Percentiles rank a stretch among this genome's conserved stretches.
Evolutionary conservation across 495 filamentous ascomycete species (phyloP).

Genomic region (Penicillium parvum): DNA sequence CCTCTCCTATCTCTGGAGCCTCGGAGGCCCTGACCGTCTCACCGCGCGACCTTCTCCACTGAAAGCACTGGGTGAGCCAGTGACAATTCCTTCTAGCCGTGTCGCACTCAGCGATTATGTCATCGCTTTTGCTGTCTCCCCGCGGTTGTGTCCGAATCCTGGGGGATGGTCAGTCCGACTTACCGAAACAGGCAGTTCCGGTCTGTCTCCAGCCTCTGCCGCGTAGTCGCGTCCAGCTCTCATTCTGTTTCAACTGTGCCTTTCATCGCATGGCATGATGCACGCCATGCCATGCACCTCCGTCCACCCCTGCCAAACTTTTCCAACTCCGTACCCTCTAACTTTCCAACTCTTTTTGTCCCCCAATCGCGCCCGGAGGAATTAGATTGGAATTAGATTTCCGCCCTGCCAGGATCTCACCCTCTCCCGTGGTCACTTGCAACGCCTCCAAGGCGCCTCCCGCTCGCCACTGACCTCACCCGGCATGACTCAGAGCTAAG

Average conservation of each 20-base stretch:
- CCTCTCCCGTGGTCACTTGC: conserved; percentile 1
- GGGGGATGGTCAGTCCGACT: conserved; percentile 13
- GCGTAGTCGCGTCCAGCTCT: too few species aligned
- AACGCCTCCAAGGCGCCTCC: conserved; percentile 22
- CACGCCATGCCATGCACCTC: background rate
- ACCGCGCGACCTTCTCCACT: too few species aligned
- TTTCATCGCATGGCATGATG: conserved; percentile 5
- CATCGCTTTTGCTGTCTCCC: conserved; percentile 3
- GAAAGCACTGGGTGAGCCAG: too few species aligned
- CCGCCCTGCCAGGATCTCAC: background rate
- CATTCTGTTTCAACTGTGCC: too few species aligned
- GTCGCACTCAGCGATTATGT: background rate
- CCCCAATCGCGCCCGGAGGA: too few species aligned
- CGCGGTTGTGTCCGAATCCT: conserved; percentile 18
- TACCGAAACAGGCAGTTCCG: conserved; percentile 26
- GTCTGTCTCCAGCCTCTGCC: conserved; percentile 1
- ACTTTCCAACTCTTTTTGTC: too few species aligned
- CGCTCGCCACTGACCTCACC: conserved; percentile 22
- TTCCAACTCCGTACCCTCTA: too few species aligned
- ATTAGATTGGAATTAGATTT: too few species aligned
- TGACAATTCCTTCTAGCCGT: too few species aligned
- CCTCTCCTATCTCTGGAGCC: too few species aligned
- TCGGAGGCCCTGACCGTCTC: background rate
- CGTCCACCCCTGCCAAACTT: too few species aligned
- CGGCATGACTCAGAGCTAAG: conserved; percentile 1